These are phyloP conservation scores for Kazachstania sp. DNA, from an alignment of 1,139 yeast species.

Conservation along the genomic window DNA sequence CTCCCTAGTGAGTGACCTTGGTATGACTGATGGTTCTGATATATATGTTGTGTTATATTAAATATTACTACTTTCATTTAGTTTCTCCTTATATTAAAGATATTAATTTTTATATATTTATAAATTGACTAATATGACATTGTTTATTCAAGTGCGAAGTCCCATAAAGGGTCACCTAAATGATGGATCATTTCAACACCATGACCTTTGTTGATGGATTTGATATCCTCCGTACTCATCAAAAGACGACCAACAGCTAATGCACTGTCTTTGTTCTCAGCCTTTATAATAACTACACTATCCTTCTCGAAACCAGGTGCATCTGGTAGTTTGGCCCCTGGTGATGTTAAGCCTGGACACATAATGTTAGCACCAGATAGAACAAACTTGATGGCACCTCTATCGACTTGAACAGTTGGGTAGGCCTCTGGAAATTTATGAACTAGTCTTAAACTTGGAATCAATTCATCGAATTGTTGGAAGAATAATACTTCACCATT, in stretches of 20 bases:
- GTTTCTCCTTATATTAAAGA: background rate
- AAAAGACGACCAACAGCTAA: slow-evolving; percentile 79
- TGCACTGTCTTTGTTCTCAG: slow-evolving; percentile 89
- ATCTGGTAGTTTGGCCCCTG: slow-evolving; percentile 81
- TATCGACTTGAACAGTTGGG: slow-evolving; percentile 83
- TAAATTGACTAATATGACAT: background rate
- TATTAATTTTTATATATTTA: background rate
- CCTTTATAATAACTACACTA: slow-evolving; percentile 69
- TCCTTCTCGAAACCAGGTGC: slow-evolving; percentile 52
- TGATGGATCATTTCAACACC: slow-evolving; percentile 83
- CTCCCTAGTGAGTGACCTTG: slow-evolving; percentile 12
- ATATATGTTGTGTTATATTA: background rate
- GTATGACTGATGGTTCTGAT: background rate
- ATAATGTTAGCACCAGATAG: slow-evolving; percentile 90
- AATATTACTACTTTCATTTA: background rate
- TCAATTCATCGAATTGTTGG: slow-evolving; percentile 77
- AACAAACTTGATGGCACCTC: slow-evolving; percentile 95
- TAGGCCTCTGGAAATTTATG: slow-evolving; percentile 77
- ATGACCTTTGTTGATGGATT: slow-evolving; percentile 73
- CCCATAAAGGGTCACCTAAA: slow-evolving; percentile 88
- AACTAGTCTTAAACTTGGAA: slow-evolving; percentile 69
- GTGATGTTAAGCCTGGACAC: slow-evolving; percentile 95
- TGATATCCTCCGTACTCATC: slow-evolving; percentile 89
- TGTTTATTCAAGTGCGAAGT: slow-evolving; percentile 36
- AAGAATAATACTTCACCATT: slow-evolving; percentile 69